Evolutionary conservation across 164 flowering plant genomes (phyloP), one percentile per base, ranked within the genome.

Genomic region (Vitis cinerea): DNA sequence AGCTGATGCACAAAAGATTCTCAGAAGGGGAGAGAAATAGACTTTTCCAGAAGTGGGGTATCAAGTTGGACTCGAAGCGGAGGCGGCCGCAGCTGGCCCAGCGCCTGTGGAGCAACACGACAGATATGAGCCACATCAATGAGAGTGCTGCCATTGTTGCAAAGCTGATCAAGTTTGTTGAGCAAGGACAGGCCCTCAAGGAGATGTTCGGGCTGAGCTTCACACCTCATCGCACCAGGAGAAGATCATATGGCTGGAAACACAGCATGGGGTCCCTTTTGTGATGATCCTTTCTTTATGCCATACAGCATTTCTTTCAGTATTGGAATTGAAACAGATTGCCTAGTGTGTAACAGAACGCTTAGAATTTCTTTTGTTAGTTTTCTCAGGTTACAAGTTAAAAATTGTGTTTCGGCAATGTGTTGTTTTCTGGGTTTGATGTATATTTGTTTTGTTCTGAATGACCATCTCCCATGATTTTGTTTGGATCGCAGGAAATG

Each of bases 131-230:
- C 68, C 97, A 88, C 58, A 50, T 84, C 49, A 69, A 5, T n/a
- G 93, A 88, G 67, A 93, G 99, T 66, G 97, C 98, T 30, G 61
- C 78, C 37, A 74, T 90, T 64, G 87, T 96, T 9, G 92, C 92
- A 3, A 91, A 82, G 79, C 80, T 93, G 61, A 74, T 88, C 16
- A 88, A 84, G 59, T 82, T 91, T 61, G 65, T 71, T 0, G 89
- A 87, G 69, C 85, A 86, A 50, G 98, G 88, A n/a, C 68, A 80
- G 54, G 87, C 88, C 51, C 75, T 83, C 30, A 93, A 92, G 81
- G 97, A 85, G 78, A 96, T 90, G 95, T 91, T 93, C 67, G 95
- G 97, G 10, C 94, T 96, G n/a, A 89, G 92, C 80, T 91, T 96
- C 77, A 75, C 92, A 4, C 88, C 94, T 6, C 78, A 80, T 19